Conservation (phyloP, 306 rosid species). For the Glycine tomentella region DNA sequence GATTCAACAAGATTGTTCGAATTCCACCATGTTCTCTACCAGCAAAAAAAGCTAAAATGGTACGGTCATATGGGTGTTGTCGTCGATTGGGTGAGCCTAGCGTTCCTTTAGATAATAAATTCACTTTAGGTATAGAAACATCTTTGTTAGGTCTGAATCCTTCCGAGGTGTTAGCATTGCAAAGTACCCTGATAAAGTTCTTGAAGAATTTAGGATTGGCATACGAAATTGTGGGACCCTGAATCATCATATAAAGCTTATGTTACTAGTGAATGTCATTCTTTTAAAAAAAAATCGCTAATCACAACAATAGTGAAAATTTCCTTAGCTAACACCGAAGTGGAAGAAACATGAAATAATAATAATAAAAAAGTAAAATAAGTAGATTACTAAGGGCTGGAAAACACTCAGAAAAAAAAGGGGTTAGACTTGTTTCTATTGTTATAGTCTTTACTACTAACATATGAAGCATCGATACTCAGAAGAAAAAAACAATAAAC, state of each 20-base stretch:
- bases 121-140: constrained; percentile 55
- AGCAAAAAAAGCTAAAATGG: constrained; percentile 65
- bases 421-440: too few relatives aligned
- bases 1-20: constrained; percentile 46
- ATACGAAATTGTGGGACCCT: constrained; percentile 67
- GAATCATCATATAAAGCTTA: background rate
- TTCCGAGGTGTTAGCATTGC: constrained; percentile 74
- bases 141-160: constrained; percentile 41
- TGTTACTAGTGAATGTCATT: background rate
- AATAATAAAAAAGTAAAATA: too few relatives aligned
- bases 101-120: constrained; percentile 54
- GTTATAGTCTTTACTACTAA: too few relatives aligned
- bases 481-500: too few relatives aligned
- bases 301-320: background rate
- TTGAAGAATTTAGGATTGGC: constrained; percentile 55
- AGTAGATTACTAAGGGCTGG: too few relatives aligned
- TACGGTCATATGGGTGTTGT: constrained; percentile 49
- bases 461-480: too few relatives aligned
- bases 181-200: constrained; percentile 58
- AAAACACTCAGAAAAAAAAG: too few relatives aligned
- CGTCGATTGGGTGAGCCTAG: constrained; percentile 47
- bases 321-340: background rate
- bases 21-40: constrained; percentile 67
- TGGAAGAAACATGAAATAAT: too few relatives aligned
- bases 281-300: background rate